Percentiles rank a stretch among this genome's conserved stretches.
phyloP scores from a whole-genome alignment of 306 rosid genomes.

The Vicia faba region DNA sequence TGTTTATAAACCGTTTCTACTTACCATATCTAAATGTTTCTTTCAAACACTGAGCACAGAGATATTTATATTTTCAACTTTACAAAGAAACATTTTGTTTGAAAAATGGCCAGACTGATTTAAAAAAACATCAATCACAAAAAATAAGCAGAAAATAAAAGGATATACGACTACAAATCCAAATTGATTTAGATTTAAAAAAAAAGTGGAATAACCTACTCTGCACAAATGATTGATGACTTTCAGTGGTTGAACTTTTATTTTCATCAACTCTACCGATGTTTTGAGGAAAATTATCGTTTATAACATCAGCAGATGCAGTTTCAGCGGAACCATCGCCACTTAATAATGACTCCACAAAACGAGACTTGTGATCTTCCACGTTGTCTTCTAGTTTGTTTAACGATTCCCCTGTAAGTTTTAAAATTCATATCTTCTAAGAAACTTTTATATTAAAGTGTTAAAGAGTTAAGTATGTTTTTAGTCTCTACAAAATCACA shows the following conservation, averaged over 20 bases:
- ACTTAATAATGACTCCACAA: slow-evolving; percentile 77
- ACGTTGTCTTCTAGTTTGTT: slow-evolving; percentile 64
- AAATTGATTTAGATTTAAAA: slow-evolving; percentile 32
- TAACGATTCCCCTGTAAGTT: slow-evolving; percentile 69
- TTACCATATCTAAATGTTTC: not conserved
- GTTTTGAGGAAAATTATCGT: slow-evolving; percentile 39
- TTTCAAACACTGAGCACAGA: not conserved
- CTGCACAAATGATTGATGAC: slow-evolving; percentile 45
- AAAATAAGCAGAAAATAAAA: slow-evolving; percentile 20
- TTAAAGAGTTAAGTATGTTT: not conserved
- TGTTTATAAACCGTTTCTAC: not conserved
- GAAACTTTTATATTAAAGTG: slow-evolving; percentile 22
- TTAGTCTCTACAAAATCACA: not conserved
- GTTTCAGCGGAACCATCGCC: slow-evolving; percentile 52
- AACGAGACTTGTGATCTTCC: slow-evolving; percentile 76
- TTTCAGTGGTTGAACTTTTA: slow-evolving; percentile 41
- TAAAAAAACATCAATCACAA: not conserved
- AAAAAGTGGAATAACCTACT: slow-evolving; percentile 52
- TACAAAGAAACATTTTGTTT: not conserved
- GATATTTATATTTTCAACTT: slow-evolving; percentile 3
- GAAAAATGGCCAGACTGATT: not conserved
- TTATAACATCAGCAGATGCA: slow-evolving; percentile 45
- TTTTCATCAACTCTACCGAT: slow-evolving; percentile 43
- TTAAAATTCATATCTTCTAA: slow-evolving; percentile 26
- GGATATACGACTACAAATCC: slow-evolving; percentile 29